These are phyloP conservation scores for Fusarium nurragi DNA, from an alignment of 2,329 filamentous ascomycete genomes.

Conservation along the genomic window DNA sequence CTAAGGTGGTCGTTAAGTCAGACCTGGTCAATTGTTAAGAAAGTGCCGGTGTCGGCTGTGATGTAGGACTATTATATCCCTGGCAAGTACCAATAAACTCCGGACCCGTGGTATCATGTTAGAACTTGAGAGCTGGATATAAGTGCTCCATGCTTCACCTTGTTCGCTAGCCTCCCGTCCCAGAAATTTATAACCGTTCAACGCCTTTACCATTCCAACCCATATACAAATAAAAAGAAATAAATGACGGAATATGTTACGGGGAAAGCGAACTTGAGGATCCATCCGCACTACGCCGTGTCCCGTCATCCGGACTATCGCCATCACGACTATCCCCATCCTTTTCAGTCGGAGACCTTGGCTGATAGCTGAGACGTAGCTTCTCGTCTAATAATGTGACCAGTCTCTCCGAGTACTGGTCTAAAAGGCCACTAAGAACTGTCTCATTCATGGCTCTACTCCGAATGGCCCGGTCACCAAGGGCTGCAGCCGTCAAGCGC, in stretches of 20 bases:
- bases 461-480: conserved; percentile 66
- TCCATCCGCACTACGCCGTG: conserved; percentile 48
- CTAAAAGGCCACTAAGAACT: conserved; percentile 70
- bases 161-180: conserved; percentile 32
- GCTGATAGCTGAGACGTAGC: conserved; percentile 60
- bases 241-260: conserved; percentile 25
- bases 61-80: conserved; percentile 28
- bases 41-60: conserved; percentile 21
- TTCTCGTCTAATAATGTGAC: conserved; percentile 78
- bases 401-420: conserved; percentile 78
- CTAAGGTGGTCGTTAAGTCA: not conserved
- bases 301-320: conserved; percentile 45
- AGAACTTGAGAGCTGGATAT: conserved; percentile 37
- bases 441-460: conserved; percentile 66
- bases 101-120: conserved; percentile 52
- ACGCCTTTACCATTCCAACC: conserved; percentile 32
- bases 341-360: conserved; percentile 41
- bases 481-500: conserved; percentile 68
- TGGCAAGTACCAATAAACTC: conserved; percentile 34
- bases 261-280: conserved; percentile 50
- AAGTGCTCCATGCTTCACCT: conserved; percentile 21
- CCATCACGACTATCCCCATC: conserved; percentile 40
- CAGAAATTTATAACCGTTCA: conserved; percentile 25
- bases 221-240: conserved; percentile 9
- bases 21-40: conserved; percentile 1